Conservation (phyloP, 1,139 yeast genomes). For the Yamadazyma trypodendri region DNA sequence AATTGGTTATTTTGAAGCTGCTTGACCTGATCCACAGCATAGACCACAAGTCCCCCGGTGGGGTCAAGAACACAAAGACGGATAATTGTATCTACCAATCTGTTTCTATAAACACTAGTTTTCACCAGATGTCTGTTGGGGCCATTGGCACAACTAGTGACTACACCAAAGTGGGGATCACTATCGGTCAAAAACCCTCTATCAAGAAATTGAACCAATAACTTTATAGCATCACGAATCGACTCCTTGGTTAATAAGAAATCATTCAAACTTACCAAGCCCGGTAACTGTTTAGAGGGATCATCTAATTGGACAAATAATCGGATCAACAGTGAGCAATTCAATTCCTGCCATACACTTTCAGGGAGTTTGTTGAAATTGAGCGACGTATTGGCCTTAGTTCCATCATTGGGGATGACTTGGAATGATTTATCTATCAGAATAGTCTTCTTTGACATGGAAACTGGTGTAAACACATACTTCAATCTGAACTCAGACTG, state of each 20-base stretch:
- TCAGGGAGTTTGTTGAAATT: slow-evolving; percentile 20
- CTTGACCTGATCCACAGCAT: slow-evolving; percentile 19
- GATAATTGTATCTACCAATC: slow-evolving; percentile 31
- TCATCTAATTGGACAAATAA: slow-evolving; percentile 33
- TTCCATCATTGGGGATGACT: slow-evolving; percentile 24
- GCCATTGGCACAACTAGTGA: slow-evolving; percentile 32
- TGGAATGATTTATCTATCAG: slow-evolving; percentile 31
- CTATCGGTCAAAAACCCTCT: slow-evolving; percentile 31
- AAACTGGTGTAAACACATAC: slow-evolving; percentile 26
- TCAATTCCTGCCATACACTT: slow-evolving; percentile 36
- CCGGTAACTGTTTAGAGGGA: slow-evolving; percentile 33
- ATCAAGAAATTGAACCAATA: slow-evolving; percentile 25
- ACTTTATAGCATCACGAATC: slow-evolving; percentile 17
- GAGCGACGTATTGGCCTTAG: slow-evolving; percentile 18
- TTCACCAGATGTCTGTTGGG: slow-evolving; percentile 4
- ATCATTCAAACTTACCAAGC: slow-evolving; percentile 31
- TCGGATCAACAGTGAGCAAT: slow-evolving; percentile 35
- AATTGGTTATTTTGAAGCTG: slow-evolving; percentile 1
- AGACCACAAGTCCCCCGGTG: slow-evolving; percentile 18
- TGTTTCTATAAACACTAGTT: slow-evolving; percentile 35
- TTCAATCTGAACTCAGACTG: slow-evolving; percentile 47
- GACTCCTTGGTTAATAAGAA: slow-evolving; percentile 19
- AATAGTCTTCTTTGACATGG: slow-evolving; percentile 20
- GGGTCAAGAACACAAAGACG: slow-evolving; percentile 23
- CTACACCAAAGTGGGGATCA: slow-evolving; percentile 26